Base-by-base conservation (phyloP, 176 grass and related monocot species). In the Echinochloa phyllopogon region DNA sequence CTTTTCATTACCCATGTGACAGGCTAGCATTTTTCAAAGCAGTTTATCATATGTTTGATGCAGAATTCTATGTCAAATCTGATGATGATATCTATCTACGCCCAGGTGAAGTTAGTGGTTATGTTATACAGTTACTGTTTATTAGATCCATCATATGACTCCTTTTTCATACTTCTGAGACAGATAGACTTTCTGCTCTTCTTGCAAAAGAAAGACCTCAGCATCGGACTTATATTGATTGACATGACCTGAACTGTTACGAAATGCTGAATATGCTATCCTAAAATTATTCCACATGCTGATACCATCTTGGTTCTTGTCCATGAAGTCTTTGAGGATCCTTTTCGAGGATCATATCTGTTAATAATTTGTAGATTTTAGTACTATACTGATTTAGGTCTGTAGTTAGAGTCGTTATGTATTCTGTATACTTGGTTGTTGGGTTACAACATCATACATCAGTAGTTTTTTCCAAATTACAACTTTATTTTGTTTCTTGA, bases 1-100 rank as follows among this genome's bases (percentile, higher is more conserved):
- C 33, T 93, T 76, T 45, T 63, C 3, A 61, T 77, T 80, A 45
- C 49, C 41, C 52, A 64, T 88, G 74, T 36, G 15, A 86, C 88
- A 99, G 96, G 87, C 92, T 99, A 88, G 91, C 89, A 79, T 99
- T 86, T 91, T 99, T 99, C 83, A 95, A 94, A 94, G 93, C 93
- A 92, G 91, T 91, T 84, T 99, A 94, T 76, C 78, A 94, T 76
- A 92, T 99, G 76, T 99, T 96, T 40, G 86, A 96, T 3, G 96
- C 96, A 53, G 96, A 99, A 60, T 99, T 90, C 70, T 99, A 99
- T 71, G 88, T 94, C 64, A 99, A 99, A 91, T 84, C 89, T 92
- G 89, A 92, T 74, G 96, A 99, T 84, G 88, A 89, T 80, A 96
- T 99, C 79, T 99, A 96, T 89, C 83, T 99, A 57, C 93, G 96